A percentile compares a stretch with the other conserved stretches of the same genome.
Evolutionary conservation across 345 rosid genomes (phyloP).

Genomic region (Eucalyptus leucophloia): DNA sequence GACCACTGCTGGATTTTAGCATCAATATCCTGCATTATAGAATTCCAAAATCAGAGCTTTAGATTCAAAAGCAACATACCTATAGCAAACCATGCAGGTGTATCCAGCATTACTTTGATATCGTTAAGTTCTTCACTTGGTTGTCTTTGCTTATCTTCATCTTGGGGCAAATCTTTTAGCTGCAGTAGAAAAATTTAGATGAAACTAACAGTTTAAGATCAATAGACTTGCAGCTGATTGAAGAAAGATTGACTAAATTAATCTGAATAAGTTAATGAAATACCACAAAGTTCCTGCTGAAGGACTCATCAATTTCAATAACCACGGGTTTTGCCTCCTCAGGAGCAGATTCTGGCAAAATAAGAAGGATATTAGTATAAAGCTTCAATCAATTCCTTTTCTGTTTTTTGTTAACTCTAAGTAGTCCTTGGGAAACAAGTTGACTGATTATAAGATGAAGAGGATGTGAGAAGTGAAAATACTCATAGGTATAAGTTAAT

Average conservation of each 20-base stretch:
- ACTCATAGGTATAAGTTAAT: neutral
- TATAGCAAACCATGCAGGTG: neutral
- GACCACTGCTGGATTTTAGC: constrained; percentile 67
- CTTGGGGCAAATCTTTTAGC: constrained; percentile 50
- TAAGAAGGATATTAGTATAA: neutral
- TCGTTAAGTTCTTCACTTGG: constrained; percentile 17
- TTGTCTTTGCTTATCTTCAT: constrained; percentile 7
- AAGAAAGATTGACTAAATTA: neutral
- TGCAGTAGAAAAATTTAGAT: neutral
- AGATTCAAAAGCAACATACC: neutral
- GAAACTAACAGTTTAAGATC: neutral
- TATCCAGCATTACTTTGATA: constrained; percentile 22
- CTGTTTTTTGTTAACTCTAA: neutral
- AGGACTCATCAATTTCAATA: constrained; percentile 40
- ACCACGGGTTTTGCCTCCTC: constrained; percentile 5
- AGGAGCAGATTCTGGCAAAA: constrained; percentile 20
- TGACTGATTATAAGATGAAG: neutral
- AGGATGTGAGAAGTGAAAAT: neutral
- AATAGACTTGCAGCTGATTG: neutral
- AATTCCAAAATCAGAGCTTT: neutral
- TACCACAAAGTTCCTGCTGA: constrained; percentile 36
- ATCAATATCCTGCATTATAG: constrained; percentile 38
- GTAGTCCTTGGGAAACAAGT: neutral
- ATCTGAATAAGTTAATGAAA: neutral
- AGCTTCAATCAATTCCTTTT: neutral